phyloP scores from a whole-genome alignment of 306 rosid genomes.

The Pyrus communis region DNA sequence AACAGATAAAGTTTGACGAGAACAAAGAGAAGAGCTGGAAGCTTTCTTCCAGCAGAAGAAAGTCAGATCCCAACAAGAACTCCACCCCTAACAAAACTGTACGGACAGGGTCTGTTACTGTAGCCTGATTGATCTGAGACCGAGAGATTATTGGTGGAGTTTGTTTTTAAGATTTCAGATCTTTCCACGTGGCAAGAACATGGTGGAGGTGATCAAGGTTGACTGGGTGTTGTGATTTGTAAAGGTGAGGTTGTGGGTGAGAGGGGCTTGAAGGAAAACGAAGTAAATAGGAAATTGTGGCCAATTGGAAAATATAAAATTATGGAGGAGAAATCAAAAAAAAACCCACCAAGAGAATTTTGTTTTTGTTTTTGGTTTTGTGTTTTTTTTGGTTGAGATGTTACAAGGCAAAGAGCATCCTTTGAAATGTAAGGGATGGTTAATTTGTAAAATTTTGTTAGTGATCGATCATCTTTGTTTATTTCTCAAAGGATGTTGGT shows the following conservation, averaged over 20 bases:
- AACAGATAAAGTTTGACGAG: constrained; percentile 74
- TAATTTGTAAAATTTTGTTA: constrained; percentile 12
- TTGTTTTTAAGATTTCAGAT: background rate
- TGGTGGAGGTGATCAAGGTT: background rate
- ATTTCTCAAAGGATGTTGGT: constrained; percentile 2
- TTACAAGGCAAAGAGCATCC: constrained; percentile 2
- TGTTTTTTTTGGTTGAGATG: constrained; percentile 9
- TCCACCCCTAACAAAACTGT: constrained; percentile 43
- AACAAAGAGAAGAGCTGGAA: constrained; percentile 63
- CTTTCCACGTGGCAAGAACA: constrained; percentile 2
- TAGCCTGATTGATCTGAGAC: constrained; percentile 35
- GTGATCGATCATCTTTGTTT: background rate
- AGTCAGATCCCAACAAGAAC: constrained; percentile 47
- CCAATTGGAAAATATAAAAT: background rate
- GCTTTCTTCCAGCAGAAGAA: constrained; percentile 48
- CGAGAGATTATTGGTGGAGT: background rate
- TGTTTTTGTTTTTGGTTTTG: constrained; percentile 8
- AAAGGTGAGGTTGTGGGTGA: background rate
- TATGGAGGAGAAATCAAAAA: background rate
- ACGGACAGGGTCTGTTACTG: constrained; percentile 64
- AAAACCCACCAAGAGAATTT: constrained; percentile 14
- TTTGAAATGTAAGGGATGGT: background rate
- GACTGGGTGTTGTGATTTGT: background rate
- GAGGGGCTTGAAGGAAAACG: background rate
- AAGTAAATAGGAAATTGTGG: background rate